Evolutionary conservation across 257 asterid species (phyloP).

Genomic region (Solanum ossicruentum): DNA sequence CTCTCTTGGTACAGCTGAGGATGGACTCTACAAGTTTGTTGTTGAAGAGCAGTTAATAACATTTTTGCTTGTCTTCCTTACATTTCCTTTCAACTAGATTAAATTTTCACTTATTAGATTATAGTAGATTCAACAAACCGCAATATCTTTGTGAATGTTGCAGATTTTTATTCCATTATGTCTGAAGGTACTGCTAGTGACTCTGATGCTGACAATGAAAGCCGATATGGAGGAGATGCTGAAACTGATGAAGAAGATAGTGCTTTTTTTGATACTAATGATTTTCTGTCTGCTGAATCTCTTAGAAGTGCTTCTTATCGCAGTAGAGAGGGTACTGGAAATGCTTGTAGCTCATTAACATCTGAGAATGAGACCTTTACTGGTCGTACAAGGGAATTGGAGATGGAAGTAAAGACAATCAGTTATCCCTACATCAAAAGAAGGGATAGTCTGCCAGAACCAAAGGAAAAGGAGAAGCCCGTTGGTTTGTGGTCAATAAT

Average conservation of each 20-base stretch:
- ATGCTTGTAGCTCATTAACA: constrained; percentile 38
- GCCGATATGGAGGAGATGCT: constrained; percentile 67
- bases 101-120: neutral
- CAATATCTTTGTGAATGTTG: neutral
- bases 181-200: constrained; percentile 94
- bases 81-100: neutral
- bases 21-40: neutral
- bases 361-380: constrained; percentile 47
- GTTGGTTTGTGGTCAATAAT: constrained; percentile 95
- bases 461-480: constrained; percentile 94
- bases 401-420: constrained; percentile 40
- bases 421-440: constrained; percentile 66
- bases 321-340: constrained; percentile 62
- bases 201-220: constrained; percentile 86
- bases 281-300: constrained; percentile 74
- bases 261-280: constrained; percentile 78
- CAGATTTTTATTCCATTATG: constrained; percentile 94
- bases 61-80: neutral
- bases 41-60: neutral
- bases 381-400: constrained; percentile 40
- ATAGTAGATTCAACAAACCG: neutral
- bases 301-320: constrained; percentile 85
- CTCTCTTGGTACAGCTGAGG: neutral
- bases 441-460: constrained; percentile 83
- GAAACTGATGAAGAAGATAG: constrained; percentile 94